Evolutionary conservation across 2,329 filamentous ascomycete genomes (phyloP).

Genomic region (Talaromyces sp.): DNA sequence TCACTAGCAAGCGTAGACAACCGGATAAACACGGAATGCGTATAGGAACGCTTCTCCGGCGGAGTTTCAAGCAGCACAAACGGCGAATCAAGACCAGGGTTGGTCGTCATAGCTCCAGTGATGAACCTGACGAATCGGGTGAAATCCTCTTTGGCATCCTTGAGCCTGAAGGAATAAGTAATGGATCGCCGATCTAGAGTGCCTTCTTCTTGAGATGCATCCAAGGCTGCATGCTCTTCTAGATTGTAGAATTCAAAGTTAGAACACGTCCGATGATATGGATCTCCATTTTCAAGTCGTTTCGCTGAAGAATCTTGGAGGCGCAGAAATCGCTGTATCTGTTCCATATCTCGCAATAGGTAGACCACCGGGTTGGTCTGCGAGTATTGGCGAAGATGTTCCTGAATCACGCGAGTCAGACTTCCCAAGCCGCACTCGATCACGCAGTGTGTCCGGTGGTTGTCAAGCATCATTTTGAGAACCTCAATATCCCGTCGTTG

Average conservation of each 20-base stretch:
- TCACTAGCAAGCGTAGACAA: slow-evolving; percentile 29
- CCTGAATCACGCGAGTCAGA: slow-evolving; percentile 37
- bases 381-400: slow-evolving; percentile 33
- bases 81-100: slow-evolving; percentile 53
- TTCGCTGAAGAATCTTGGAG: slow-evolving; percentile 39
- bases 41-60: slow-evolving; percentile 50
- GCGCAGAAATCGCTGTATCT: slow-evolving; percentile 36
- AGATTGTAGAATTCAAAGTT: slow-evolving; percentile 45
- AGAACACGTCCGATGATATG: slow-evolving; percentile 43
- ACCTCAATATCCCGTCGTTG: slow-evolving; percentile 38
- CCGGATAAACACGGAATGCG: slow-evolving; percentile 35
- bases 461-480: slow-evolving; percentile 39
- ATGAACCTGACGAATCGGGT: slow-evolving; percentile 55
- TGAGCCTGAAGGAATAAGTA: slow-evolving; percentile 44
- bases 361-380: slow-evolving; percentile 37
- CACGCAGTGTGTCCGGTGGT: slow-evolving; percentile 37
- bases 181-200: slow-evolving; percentile 40
- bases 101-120: slow-evolving; percentile 48
- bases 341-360: slow-evolving; percentile 35
- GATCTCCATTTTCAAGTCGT: slow-evolving; percentile 40
- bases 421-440: slow-evolving; percentile 40
- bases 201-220: slow-evolving; percentile 23
- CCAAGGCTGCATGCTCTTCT: slow-evolving; percentile 35
- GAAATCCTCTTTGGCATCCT: slow-evolving; percentile 55
- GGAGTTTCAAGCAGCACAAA: slow-evolving; percentile 57